Percentiles rank a stretch among this genome's conserved stretches.
Conservation (phyloP, 768 basidiomycete species). For the Naganishia randhawae region DNA sequence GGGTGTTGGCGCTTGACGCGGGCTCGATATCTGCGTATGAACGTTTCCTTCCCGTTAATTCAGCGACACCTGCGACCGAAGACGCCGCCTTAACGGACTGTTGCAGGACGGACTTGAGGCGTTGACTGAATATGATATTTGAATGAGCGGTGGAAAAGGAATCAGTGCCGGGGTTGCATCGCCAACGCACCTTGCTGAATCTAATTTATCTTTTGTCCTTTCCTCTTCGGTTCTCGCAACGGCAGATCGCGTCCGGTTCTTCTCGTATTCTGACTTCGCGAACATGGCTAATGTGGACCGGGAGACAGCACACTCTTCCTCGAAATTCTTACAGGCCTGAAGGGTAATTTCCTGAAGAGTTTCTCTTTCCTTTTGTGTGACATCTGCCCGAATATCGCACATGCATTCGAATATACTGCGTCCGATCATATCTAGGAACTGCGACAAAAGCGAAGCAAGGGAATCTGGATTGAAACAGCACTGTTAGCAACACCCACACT, state of each 20-base stretch:
- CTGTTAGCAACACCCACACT: neutral
- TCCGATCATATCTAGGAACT: slow-evolving; percentile 8
- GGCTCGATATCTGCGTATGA: slow-evolving; percentile 4
- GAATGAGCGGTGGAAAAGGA: no score
- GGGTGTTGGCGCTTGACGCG: neutral
- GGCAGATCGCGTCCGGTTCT: neutral
- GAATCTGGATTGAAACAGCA: neutral
- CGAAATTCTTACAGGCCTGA: neutral
- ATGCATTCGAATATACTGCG: slow-evolving; percentile 3
- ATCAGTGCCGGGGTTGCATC: neutral
- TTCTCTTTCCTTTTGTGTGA: neutral
- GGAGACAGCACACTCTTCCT: neutral
- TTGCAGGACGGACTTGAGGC: neutral
- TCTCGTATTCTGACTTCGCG: slow-evolving; percentile 4
- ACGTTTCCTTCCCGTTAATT: neutral
- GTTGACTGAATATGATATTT: neutral
- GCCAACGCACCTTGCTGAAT: neutral
- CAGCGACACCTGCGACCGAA: neutral
- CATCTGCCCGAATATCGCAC: slow-evolving; percentile 4
- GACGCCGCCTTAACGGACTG: neutral
- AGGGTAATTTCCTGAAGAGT: slow-evolving; percentile 2
- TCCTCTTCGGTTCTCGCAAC: neutral
- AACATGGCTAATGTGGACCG: neutral
- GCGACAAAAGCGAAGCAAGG: slow-evolving; percentile 3
- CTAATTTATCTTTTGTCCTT: neutral